Base-by-base conservation (phyloP, 2,329 filamentous ascomycete genomes). In the Cercospora citrullina region DNA sequence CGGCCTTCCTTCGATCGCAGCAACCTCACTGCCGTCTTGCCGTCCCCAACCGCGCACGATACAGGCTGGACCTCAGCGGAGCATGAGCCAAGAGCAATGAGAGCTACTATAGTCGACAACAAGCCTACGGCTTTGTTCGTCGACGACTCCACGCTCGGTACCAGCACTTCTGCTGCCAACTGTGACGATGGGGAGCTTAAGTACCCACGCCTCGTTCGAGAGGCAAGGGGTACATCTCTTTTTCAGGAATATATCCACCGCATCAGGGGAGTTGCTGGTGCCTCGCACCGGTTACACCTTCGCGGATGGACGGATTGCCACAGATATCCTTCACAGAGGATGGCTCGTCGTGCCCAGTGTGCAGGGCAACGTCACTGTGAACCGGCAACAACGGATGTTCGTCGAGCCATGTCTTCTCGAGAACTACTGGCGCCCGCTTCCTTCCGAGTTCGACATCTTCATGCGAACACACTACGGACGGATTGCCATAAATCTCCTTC, bases 271-370 rank as follows among this genome's bases (percentile, higher is more conserved):
- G 36, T 42, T 42, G 1, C 36, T 42, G 36, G 36, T n/a, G 36
- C 16, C 16, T 42, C 36, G 16, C 36, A 39, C 33, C 33, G 33
- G 28, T 1, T 51, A 60, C 36, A 67, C 62, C 36, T 64, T 64
- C 31, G 12, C 33, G 33, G 33, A 36, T 36, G 33, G 33, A 36
- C 33, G 12, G 12, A 80, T 82, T 16, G 79, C 81, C 51, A 83
- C 81, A 2, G 81, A 81, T 26, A 73, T 75, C 5, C 77, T 80
- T 58, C 77, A 82, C 51, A 77, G 81, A 9, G 79, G 82, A 18
- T 83, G 79, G 69, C 73, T 80, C 5, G 79, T 79, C 18, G 71
- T 81, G 12, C 82, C 82, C 33, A 80, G 82, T 5, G 78, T 82
- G 58, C 72, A 76, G 6, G 78, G 77, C n/a, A 79, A 81, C 59